phyloP scores from a whole-genome alignment of 768 basidiomycete species.

The Auricularia sp. region DNA sequence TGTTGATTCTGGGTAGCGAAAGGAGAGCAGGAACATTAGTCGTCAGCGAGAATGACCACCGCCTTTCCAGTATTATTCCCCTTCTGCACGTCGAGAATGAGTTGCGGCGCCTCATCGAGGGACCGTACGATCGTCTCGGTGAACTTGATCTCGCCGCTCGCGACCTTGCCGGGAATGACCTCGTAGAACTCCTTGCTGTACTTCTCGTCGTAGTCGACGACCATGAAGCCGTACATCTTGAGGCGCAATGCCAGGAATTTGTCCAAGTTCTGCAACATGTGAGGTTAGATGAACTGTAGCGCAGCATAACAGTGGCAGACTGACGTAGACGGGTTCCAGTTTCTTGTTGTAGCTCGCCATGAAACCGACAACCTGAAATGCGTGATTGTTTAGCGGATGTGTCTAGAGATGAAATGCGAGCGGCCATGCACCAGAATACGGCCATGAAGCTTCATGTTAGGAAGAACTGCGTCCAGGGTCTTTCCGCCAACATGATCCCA shows the following conservation, averaged over 20 bases:
- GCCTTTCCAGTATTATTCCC: conserved; percentile 29
- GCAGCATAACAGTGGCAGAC: conserved; percentile 8
- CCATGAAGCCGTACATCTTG: conserved; percentile 36
- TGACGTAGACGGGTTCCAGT: conserved; percentile 12
- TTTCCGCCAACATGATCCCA: conserved; percentile 57
- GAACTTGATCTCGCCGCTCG: conserved; percentile 38
- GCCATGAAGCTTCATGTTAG: conserved; percentile 33
- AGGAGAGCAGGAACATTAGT: background rate
- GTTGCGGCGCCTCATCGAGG: conserved; percentile 31
- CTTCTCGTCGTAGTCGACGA: conserved; percentile 25
- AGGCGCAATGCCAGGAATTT: conserved; percentile 33
- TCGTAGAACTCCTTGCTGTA: conserved; percentile 33
- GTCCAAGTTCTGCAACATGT: conserved; percentile 26
- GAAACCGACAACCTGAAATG: background rate
- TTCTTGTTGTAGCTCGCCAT: conserved; percentile 19
- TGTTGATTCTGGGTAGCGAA: too few species aligned
- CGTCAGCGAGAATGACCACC: background rate
- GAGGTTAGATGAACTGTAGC: conserved; percentile 17
- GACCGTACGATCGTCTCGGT: conserved; percentile 37
- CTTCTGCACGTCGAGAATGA: conserved; percentile 25
- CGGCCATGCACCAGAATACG: conserved; percentile 32
- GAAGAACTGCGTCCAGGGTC: conserved; percentile 45
- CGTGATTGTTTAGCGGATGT: background rate
- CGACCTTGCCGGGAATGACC: conserved; percentile 32
- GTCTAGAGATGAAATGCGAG: background rate